Evolutionary conservation across 805 yeast genomes (phyloP).

Genomic region (Myxozyma kluyveri): DNA sequence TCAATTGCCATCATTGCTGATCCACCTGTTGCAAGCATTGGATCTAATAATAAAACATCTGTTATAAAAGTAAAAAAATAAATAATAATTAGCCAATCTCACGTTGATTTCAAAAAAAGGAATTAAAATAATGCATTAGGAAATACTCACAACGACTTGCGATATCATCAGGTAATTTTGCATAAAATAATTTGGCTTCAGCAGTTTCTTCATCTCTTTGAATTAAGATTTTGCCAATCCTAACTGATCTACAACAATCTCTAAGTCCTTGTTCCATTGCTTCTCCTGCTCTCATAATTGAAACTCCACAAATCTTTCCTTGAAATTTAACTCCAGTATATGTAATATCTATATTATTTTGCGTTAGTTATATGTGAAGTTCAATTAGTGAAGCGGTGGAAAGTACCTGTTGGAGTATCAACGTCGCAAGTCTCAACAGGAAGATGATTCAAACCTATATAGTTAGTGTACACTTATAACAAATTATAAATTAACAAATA

Average conservation of each 20-base stretch:
- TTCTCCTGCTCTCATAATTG: slow-evolving; percentile 98
- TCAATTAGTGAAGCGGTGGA: slow-evolving; percentile 1
- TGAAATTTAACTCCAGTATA: slow-evolving; percentile 76
- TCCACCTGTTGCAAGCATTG: slow-evolving; percentile 99
- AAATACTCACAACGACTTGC: slow-evolving; percentile 56
- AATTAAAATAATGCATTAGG: background rate
- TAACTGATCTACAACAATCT: slow-evolving; percentile 93
- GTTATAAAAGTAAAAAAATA: background rate
- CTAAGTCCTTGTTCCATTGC: slow-evolving; percentile 98
- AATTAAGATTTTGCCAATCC: slow-evolving; percentile 93
- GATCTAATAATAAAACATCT: slow-evolving; percentile 84
- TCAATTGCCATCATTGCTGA: slow-evolving; percentile 97
- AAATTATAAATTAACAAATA: too few relatives aligned
- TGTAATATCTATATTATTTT: slow-evolving; percentile 50
- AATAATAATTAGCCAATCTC: background rate
- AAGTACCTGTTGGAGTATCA: slow-evolving; percentile 74
- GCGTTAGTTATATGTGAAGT: background rate
- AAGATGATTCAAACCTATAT: slow-evolving; percentile 68
- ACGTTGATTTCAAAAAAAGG: background rate
- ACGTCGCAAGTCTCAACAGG: slow-evolving; percentile 75
- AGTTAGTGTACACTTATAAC: background rate
- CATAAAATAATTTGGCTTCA: slow-evolving; percentile 84
- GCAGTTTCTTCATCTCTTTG: slow-evolving; percentile 99
- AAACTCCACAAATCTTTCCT: slow-evolving; percentile 97
- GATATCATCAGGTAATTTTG: slow-evolving; percentile 91